Evolutionary conservation across 371 early-diverging fungal genomes (phyloP).

Genomic region (Entomophthora muscae): DNA sequence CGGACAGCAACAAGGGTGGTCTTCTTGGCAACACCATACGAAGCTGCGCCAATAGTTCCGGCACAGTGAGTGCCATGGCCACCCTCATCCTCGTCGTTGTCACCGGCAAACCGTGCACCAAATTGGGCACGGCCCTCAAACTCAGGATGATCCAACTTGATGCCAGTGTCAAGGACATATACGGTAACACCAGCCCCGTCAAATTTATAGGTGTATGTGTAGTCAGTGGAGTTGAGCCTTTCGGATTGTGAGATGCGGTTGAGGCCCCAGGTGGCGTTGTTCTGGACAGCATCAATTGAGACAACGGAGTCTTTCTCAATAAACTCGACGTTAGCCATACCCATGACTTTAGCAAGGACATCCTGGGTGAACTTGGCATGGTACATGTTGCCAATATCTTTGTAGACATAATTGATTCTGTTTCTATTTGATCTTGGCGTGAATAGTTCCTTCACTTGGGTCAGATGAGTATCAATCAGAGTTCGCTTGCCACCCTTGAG

Average conservation of each 20-base stretch:
- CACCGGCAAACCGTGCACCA: constrained; percentile 23
- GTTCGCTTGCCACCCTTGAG: neutral
- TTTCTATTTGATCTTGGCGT: neutral
- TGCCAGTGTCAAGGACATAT: constrained; percentile 60
- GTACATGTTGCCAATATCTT: neutral
- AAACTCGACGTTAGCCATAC: neutral
- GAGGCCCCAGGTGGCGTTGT: constrained; percentile 19
- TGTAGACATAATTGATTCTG: neutral
- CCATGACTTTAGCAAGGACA: neutral
- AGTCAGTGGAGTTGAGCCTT: constrained; percentile 25
- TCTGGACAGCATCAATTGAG: neutral
- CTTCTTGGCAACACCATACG: constrained; percentile 79
- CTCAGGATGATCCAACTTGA: constrained; percentile 37
- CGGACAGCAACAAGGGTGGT: constrained; percentile 65
- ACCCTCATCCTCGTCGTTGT: constrained; percentile 28
- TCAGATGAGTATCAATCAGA: neutral
- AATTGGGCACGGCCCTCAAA: too few relatives aligned
- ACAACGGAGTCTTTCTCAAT: neutral
- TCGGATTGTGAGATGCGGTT: too few relatives aligned
- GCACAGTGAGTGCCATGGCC: too few relatives aligned
- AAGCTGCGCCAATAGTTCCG: constrained; percentile 47
- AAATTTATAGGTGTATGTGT: constrained; percentile 26
- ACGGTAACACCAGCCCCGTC: constrained; percentile 38
- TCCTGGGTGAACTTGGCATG: neutral
- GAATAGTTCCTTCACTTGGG: neutral